phyloP scores from a whole-genome alignment of 768 basidiomycete genomes.

The Postia placenta region DNA sequence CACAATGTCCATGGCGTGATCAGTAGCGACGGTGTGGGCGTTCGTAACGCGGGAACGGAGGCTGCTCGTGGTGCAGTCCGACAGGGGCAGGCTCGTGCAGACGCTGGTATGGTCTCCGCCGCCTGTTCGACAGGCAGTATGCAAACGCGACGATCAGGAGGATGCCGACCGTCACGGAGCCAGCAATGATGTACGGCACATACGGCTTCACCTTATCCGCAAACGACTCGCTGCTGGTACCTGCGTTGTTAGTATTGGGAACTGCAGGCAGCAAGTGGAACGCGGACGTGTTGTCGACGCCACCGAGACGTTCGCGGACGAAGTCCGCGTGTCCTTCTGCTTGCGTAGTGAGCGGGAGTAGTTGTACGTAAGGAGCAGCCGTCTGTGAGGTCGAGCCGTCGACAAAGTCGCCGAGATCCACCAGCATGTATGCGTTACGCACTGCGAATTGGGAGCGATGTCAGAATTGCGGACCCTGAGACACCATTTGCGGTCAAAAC shows the following conservation, averaged over 20 bases:
- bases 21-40: constrained; percentile 15
- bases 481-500: constrained; percentile 8
- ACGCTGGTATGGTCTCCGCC: constrained; percentile 17
- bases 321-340: constrained; percentile 27
- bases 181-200: constrained; percentile 25
- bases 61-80: constrained; percentile 13
- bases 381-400: constrained; percentile 24
- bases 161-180: constrained; percentile 17
- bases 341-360: constrained; percentile 23
- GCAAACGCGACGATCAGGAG: constrained; percentile 14
- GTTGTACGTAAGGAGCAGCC: constrained; percentile 28
- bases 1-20: background rate
- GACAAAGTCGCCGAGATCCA: constrained; percentile 31
- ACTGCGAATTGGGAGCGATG: constrained; percentile 18
- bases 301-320: constrained; percentile 24
- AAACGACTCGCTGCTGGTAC: constrained; percentile 12
- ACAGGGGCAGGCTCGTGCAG: constrained; percentile 24
- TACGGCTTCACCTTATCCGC: constrained; percentile 20
- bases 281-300: constrained; percentile 24
- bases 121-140: constrained; percentile 13
- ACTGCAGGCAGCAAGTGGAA: constrained; percentile 21
- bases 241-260: constrained; percentile 14
- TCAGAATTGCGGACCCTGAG: background rate
- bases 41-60: constrained; percentile 19
- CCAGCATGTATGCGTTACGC: constrained; percentile 30